Evolutionary conservation across 495 filamentous ascomycete species (phyloP), one percentile per base, ranked within the genome.

Genomic region (Hyaloscypha hepaticicola): DNA sequence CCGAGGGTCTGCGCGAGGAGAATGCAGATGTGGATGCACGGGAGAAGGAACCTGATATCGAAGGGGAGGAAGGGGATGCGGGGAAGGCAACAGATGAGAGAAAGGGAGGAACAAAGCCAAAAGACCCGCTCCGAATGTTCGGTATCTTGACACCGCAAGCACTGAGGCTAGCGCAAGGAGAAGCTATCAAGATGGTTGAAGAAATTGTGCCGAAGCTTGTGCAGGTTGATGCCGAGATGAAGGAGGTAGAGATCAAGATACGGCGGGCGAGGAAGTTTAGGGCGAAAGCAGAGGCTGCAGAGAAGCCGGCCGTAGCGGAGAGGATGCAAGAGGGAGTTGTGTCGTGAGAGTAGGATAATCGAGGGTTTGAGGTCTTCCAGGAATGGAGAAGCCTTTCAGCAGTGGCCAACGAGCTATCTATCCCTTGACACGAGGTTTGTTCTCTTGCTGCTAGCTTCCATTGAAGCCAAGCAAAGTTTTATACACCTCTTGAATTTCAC

Each of bases 121-220:
- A 61, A 16, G 83, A 91, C 70, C 88, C 89, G 5, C 78, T 91
- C 50, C 74, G 80, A 34, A 90, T 88, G 88, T 91, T 88, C 72
- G 89, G 89, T 5, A 81, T 91, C 38, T 75, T 91, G 0, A 80
- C 86, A 9, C 85, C 89, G 0, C 75, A 74, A 27, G 74, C 85
- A 7, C 78, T 92, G 45, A 83, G 86, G 56, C 76, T 71, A 25
- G 87, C 88, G 0, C 88, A 90, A 72, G 74, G 58, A 14, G 75
- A 60, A 21, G 51, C 79, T 25, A 66, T 80, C 49, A 58, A 75
- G 60, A 75, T 76, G 2, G 76, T 84, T 7, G 76, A 79, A 69
- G 70, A 77, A 9, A 63, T 80, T 45, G 70, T 84, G 25, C 83
- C 83, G 1, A 66, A 69, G 53, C 69, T 85, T 51, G 78, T 73